phyloP scores from a whole-genome alignment of 768 basidiomycete genomes.

The Lactarius tabidus region DNA sequence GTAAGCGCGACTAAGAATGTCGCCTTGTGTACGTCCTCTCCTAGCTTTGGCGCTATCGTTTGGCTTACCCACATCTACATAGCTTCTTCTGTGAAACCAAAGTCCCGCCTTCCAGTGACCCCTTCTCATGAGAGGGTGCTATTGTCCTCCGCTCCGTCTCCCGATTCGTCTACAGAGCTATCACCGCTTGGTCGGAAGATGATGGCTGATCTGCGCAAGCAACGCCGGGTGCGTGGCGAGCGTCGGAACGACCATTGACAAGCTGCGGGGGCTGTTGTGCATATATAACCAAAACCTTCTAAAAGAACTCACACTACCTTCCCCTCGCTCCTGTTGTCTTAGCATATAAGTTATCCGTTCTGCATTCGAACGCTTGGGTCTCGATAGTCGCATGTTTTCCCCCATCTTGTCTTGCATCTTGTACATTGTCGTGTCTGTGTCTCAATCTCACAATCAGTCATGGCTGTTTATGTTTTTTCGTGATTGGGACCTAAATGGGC shows the following conservation, averaged over 20 bases:
- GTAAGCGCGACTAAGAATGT: not conserved
- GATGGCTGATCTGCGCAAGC: slow-evolving; percentile 57
- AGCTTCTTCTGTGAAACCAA: slow-evolving; percentile 11
- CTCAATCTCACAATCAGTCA: not conserved
- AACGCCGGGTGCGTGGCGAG: slow-evolving; percentile 30
- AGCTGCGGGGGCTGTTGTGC: slow-evolving; percentile 1
- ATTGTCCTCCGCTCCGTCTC: slow-evolving; percentile 47
- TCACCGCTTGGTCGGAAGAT: slow-evolving; percentile 64
- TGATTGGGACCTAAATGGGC: not conserved
- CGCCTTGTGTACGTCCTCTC: slow-evolving; percentile 1
- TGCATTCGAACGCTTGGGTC: slow-evolving; percentile 4
- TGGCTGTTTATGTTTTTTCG: not conserved
- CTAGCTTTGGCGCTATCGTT: not conserved
- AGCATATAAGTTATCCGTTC: slow-evolving; percentile 20
- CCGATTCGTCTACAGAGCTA: slow-evolving; percentile 68
- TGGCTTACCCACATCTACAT: not conserved
- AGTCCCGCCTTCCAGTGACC: slow-evolving; percentile 36
- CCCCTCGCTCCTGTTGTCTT: slow-evolving; percentile 3
- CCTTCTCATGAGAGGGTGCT: slow-evolving; percentile 42
- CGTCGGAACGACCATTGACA: slow-evolving; percentile 13
- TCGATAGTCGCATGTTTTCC: slow-evolving; percentile 5
- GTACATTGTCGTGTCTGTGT: not conserved
- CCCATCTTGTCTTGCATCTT: not conserved
- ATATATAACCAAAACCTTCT: slow-evolving; percentile 2
- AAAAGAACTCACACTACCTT: not conserved